Evolutionary conservation across 2,329 filamentous ascomycete species (phyloP).

Genomic region (Pseudogymnoascus sp.): DNA sequence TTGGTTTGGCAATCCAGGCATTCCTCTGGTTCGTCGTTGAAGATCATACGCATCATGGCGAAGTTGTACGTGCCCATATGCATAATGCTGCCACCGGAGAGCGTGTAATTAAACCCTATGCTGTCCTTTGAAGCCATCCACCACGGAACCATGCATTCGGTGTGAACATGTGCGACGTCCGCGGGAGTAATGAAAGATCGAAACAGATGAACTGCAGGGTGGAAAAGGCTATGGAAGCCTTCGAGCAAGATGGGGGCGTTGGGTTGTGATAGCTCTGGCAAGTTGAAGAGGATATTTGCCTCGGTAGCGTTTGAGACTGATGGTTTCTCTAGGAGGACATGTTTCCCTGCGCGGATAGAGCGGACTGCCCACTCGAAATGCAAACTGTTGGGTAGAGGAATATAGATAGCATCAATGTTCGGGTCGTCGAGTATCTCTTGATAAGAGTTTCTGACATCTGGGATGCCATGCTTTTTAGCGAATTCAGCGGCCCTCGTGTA

Average conservation of each 20-base stretch:
- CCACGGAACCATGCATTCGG: conserved; percentile 27
- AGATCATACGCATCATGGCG: conserved; percentile 31
- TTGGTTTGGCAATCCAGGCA: conserved; percentile 21
- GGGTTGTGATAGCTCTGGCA: conserved; percentile 27
- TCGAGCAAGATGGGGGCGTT: conserved; percentile 41
- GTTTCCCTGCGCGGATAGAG: conserved; percentile 40
- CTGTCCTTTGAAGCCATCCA: conserved; percentile 28
- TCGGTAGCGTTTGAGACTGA: conserved; percentile 37
- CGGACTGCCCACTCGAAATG: conserved; percentile 40
- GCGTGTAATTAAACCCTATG: conserved; percentile 35
- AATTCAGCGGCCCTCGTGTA: conserved; percentile 37
- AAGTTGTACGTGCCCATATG: conserved; percentile 34
- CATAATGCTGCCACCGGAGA: conserved; percentile 28
- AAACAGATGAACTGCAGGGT: conserved; percentile 38
- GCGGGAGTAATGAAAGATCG: conserved; percentile 30
- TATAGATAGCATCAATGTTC: conserved; percentile 41
- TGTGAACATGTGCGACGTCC: conserved; percentile 30
- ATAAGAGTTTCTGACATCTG: conserved; percentile 40
- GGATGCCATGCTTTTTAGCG: conserved; percentile 43
- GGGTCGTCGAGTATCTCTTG: conserved; percentile 38
- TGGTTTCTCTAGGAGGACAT: conserved; percentile 48
- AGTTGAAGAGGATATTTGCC: conserved; percentile 36
- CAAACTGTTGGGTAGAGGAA: conserved; percentile 37
- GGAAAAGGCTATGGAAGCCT: conserved; percentile 43
- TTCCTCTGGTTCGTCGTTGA: conserved; percentile 30